Percentiles rank a stretch among this genome's conserved stretches.
Evolutionary conservation across 2,329 filamentous ascomycete genomes (phyloP).

Genomic region (Pezicula radicicola): DNA sequence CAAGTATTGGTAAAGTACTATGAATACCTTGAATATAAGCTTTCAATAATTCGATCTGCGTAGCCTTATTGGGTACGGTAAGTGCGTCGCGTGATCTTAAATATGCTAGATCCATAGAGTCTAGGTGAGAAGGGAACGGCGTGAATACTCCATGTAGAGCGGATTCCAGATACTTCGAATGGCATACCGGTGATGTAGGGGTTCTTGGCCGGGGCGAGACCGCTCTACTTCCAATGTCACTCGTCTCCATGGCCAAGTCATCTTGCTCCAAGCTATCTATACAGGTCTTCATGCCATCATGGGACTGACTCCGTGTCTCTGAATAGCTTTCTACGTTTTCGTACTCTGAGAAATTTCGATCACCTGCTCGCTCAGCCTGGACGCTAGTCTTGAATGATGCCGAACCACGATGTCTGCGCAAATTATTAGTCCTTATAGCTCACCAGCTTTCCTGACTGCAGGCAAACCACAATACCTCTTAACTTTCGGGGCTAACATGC

Average conservation of each 20-base stretch:
- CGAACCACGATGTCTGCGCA: no score
- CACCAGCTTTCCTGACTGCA: neutral
- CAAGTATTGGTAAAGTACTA: conserved; percentile 14
- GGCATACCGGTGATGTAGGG: neutral
- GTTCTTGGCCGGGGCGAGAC: neutral
- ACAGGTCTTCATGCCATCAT: no score
- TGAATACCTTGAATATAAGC: conserved; percentile 17
- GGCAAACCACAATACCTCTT: neutral
- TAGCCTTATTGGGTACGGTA: conserved; percentile 10
- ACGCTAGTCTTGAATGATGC: no score
- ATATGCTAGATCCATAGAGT: conserved; percentile 8
- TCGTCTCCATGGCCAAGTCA: neutral
- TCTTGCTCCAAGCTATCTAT: no score
- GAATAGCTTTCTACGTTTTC: no score
- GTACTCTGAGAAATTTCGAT: no score
- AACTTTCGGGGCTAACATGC: conserved; percentile 1
- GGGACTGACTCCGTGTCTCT: no score
- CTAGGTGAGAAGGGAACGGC: conserved; percentile 8
- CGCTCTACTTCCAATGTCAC: neutral
- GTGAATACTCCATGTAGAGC: conserved; percentile 1
- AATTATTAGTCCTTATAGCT: neutral
- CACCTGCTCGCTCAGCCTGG: no score
- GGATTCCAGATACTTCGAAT: neutral
- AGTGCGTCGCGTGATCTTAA: conserved; percentile 13
- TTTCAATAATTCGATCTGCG: conserved; percentile 16